Evolutionary conservation across 495 filamentous ascomycete genomes (phyloP).

Genomic region (Neurospora pannonica): DNA sequence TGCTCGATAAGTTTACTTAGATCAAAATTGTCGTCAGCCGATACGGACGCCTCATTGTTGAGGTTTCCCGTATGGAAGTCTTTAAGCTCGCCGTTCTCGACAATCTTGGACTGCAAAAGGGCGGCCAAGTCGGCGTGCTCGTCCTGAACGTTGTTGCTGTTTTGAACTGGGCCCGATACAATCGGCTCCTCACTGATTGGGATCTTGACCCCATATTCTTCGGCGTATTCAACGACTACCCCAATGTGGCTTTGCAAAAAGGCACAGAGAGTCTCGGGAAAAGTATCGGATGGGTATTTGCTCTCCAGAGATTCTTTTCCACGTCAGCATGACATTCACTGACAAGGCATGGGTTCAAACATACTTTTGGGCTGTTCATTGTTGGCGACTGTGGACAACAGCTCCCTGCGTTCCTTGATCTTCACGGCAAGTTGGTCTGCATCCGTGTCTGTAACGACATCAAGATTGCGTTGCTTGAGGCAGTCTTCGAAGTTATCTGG

Average conservation of each 20-base stretch:
- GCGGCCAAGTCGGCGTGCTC: constrained; percentile 26
- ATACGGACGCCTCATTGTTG: not conserved
- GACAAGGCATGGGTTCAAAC: constrained; percentile 4
- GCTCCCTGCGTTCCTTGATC: constrained; percentile 53
- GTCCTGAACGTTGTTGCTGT: constrained; percentile 10
- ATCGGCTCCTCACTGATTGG: constrained; percentile 22
- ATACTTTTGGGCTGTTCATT: constrained; percentile 42
- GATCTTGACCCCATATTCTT: constrained; percentile 30
- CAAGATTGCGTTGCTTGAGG: constrained; percentile 55
- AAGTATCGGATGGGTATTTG: constrained; percentile 73
- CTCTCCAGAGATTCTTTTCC: constrained; percentile 48
- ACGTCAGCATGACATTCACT: constrained; percentile 14
- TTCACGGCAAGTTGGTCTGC: constrained; percentile 68
- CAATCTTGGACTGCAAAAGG: constrained; percentile 15
- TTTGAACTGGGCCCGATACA: constrained; percentile 5
- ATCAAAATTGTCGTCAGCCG: constrained; percentile 5
- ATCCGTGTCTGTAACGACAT: constrained; percentile 52
- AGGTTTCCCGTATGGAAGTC: not conserved
- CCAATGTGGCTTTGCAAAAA: constrained; percentile 72
- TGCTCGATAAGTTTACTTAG: constrained; percentile 20
- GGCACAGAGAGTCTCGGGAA: constrained; percentile 60
- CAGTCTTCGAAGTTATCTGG: constrained; percentile 56
- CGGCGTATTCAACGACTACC: constrained; percentile 45
- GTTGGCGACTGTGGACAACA: constrained; percentile 52
- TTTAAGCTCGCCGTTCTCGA: constrained; percentile 3